phyloP scores from a whole-genome alignment of 1,284 basidiomycete genomes.

The Moniliella sp. region DNA sequence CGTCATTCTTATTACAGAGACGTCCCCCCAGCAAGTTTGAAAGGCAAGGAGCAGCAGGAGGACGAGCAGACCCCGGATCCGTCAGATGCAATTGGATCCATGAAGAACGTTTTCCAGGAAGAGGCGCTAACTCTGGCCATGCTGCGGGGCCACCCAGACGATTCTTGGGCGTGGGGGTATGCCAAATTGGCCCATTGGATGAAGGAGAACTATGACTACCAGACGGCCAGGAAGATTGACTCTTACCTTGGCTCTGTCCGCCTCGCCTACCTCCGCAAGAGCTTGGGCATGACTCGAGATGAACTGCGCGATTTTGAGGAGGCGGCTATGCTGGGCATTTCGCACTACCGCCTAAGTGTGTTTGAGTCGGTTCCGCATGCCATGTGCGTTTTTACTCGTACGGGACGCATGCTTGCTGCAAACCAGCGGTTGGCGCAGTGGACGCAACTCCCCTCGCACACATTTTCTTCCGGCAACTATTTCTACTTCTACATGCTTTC shows the following conservation, averaged over 20 bases:
- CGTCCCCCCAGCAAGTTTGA: no score
- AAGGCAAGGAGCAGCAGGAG: no score
- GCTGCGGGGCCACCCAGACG: slow-evolving; percentile 3
- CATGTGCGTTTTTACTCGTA: slow-evolving; percentile 7
- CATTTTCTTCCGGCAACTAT: slow-evolving; percentile 9
- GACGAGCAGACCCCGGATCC: no score
- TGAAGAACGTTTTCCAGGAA: slow-evolving; percentile 5
- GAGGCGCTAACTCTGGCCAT: slow-evolving; percentile 6
- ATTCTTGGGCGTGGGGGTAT: slow-evolving; percentile 12
- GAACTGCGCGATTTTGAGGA: slow-evolving; percentile 10
- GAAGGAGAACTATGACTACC: slow-evolving; percentile 7
- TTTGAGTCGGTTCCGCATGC: slow-evolving; percentile 7
- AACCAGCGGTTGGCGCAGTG: slow-evolving; percentile 6
- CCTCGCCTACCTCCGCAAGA: slow-evolving; percentile 7
- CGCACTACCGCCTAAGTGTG: slow-evolving; percentile 8
- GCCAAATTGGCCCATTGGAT: slow-evolving; percentile 13
- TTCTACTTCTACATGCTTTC: slow-evolving; percentile 9
- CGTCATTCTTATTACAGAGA: no score
- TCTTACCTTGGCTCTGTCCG: slow-evolving; percentile 5
- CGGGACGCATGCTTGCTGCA: slow-evolving; percentile 11
- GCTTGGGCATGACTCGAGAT: slow-evolving; percentile 5
- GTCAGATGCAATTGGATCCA: no score
- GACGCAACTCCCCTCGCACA: slow-evolving; percentile 6
- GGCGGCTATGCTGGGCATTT: slow-evolving; percentile 5
- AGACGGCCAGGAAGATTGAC: slow-evolving; percentile 7